These are phyloP conservation scores for Hypholoma fasciculare DNA, from an alignment of 768 basidiomycete species.

Conservation along the genomic window DNA sequence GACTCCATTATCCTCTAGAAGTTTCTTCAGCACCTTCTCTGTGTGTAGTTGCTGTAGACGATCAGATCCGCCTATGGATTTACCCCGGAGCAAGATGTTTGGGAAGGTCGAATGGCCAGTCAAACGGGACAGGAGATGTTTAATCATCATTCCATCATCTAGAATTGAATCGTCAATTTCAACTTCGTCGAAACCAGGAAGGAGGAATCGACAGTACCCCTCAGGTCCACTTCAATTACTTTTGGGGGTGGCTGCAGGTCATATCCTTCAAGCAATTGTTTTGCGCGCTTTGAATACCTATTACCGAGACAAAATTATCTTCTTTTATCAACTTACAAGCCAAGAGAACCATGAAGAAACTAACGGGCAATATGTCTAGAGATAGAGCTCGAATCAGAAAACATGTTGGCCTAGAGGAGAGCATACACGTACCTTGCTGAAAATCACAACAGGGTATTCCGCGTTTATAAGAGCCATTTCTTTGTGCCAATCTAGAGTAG, in stretches of 20 bases:
- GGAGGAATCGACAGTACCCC: constrained; percentile 39
- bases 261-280: constrained; percentile 61
- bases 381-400: not conserved
- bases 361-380: constrained; percentile 75
- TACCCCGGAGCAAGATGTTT: constrained; percentile 67
- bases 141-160: constrained; percentile 68
- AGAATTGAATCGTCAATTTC: not conserved
- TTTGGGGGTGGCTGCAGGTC: constrained; percentile 63
- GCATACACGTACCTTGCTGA: constrained; percentile 66
- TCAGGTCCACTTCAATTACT: constrained; percentile 74
- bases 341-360: constrained; percentile 26
- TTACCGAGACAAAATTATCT: not conserved
- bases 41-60: constrained; percentile 53
- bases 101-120: constrained; percentile 75
- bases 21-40: constrained; percentile 38
- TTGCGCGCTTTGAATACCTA: constrained; percentile 63
- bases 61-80: constrained; percentile 67
- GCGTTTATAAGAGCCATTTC: constrained; percentile 42
- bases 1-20: constrained; percentile 52
- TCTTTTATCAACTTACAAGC: not conserved
- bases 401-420: not conserved
- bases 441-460: constrained; percentile 68
- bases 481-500: constrained; percentile 41
- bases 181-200: not conserved
- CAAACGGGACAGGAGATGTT: constrained; percentile 63